phyloP scores from a whole-genome alignment of 1,284 basidiomycete species.

The Ustilago sp. region DNA sequence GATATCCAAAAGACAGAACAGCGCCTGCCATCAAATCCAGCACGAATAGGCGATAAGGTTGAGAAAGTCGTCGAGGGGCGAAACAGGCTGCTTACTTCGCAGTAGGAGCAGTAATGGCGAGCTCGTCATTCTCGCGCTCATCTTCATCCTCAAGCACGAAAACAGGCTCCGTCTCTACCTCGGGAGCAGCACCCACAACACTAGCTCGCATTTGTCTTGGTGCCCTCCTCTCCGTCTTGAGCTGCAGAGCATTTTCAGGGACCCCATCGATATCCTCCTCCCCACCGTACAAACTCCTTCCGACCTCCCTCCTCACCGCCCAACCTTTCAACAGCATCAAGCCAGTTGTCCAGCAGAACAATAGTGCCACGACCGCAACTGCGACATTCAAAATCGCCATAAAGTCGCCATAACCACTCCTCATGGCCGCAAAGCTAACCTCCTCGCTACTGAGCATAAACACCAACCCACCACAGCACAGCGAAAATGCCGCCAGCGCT shows the following conservation, averaged over 20 bases:
- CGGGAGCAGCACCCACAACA: constrained; percentile 2
- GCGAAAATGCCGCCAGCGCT: constrained; percentile 85
- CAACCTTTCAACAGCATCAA: constrained; percentile 65
- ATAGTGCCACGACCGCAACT: constrained; percentile 58
- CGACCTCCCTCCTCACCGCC: constrained; percentile 53
- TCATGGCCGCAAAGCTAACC: constrained; percentile 89
- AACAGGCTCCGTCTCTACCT: constrained; percentile 20
- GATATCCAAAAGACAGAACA: constrained; percentile 2
- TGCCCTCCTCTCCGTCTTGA: constrained; percentile 9
- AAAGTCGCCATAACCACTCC: constrained; percentile 84
- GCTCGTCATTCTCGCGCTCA: constrained; percentile 26
- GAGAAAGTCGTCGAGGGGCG: neutral
- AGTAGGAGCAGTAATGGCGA: neutral
- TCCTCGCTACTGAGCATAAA: constrained; percentile 95
- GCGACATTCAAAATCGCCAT: constrained; percentile 69
- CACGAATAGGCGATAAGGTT: too few species aligned
- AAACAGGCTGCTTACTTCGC: neutral
- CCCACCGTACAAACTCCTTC: constrained; percentile 10
- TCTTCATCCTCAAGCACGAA: constrained; percentile 52
- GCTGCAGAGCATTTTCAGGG: constrained; percentile 16
- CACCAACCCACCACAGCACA: constrained; percentile 86
- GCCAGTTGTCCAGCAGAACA: constrained; percentile 60
- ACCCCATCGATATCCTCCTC: neutral
- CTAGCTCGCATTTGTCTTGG: constrained; percentile 39
- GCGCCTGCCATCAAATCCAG: neutral